Evolutionary conservation across 257 asterid genomes (phyloP).

Genomic region (Fraxinus americana): DNA sequence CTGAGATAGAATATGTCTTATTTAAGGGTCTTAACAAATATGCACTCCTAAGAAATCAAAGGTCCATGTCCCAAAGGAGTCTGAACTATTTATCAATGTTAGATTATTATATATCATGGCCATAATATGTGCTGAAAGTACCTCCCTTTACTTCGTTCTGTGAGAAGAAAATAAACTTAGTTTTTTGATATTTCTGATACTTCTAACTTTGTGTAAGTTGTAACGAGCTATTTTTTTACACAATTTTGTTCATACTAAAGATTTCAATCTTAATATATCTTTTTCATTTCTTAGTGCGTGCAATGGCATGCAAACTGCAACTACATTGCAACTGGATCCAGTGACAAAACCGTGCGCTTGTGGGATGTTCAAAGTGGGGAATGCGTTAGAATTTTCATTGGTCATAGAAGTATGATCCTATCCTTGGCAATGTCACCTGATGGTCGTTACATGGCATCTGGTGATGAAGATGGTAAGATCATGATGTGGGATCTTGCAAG

Average conservation of each 20-base stretch:
- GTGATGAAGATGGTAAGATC: conserved; percentile 96
- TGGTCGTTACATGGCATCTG: conserved; percentile 99
- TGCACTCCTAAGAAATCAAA: no score
- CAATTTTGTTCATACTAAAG: conserved; percentile 7
- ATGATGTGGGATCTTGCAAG: conserved; percentile 99
- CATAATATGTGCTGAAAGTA: background rate
- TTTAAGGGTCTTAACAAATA: background rate
- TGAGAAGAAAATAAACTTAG: conserved; percentile 5
- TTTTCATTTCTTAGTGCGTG: conserved; percentile 60
- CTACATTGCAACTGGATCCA: conserved; percentile 94
- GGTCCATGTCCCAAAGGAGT: background rate
- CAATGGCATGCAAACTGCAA: conserved; percentile 98
- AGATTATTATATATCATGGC: background rate
- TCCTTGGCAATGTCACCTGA: conserved; percentile 93
- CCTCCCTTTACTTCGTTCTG: background rate
- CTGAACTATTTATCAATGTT: background rate
- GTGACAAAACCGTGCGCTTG: conserved; percentile 95
- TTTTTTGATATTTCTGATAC: background rate
- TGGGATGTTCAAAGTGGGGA: conserved; percentile 99
- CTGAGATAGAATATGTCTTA: background rate
- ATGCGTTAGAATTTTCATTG: conserved; percentile 90
- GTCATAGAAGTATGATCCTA: conserved; percentile 92
- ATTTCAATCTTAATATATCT: conserved; percentile 2
- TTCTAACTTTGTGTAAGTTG: background rate
- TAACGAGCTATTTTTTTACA: background rate